Conservation (phyloP, 176 grass and related monocot species). For the Elymus sibiricus region DNA sequence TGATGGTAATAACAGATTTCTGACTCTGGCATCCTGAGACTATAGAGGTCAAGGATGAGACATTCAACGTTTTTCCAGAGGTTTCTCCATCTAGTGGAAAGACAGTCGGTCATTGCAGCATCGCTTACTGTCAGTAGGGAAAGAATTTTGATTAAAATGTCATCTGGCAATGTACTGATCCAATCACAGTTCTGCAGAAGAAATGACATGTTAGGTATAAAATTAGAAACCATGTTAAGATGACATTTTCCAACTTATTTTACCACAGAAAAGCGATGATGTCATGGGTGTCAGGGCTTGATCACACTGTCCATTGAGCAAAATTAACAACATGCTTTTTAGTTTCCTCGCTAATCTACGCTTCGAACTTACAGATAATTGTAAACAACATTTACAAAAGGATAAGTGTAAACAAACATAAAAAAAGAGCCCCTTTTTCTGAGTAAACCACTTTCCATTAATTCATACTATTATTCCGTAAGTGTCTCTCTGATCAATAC, state of each 20-base stretch:
- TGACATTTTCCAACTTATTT: not conserved
- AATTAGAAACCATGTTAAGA: not conserved
- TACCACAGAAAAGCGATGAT: not conserved
- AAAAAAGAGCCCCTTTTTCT: not conserved
- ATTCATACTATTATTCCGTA: not conserved
- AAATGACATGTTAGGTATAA: not conserved
- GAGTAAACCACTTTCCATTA: not conserved
- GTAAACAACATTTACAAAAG: not conserved
- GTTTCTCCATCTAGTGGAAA: slow-evolving; percentile 20
- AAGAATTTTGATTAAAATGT: slow-evolving; percentile 22
- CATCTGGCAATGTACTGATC: slow-evolving; percentile 26
- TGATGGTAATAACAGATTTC: not conserved
- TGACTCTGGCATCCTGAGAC: not conserved
- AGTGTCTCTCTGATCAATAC: not conserved
- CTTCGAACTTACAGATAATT: not conserved
- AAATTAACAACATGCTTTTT: not conserved
- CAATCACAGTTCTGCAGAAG: slow-evolving; percentile 4
- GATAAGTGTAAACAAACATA: not conserved
- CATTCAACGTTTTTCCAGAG: not conserved
- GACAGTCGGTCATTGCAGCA: not conserved
- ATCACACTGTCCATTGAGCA: not conserved
- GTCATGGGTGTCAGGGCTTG: not conserved
- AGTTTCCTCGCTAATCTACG: not conserved
- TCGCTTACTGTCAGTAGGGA: not conserved
- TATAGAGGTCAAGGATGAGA: not conserved